Conservation (phyloP, 163 green algal genomes). For the Chlamydomonas reinhardtii region DNA sequence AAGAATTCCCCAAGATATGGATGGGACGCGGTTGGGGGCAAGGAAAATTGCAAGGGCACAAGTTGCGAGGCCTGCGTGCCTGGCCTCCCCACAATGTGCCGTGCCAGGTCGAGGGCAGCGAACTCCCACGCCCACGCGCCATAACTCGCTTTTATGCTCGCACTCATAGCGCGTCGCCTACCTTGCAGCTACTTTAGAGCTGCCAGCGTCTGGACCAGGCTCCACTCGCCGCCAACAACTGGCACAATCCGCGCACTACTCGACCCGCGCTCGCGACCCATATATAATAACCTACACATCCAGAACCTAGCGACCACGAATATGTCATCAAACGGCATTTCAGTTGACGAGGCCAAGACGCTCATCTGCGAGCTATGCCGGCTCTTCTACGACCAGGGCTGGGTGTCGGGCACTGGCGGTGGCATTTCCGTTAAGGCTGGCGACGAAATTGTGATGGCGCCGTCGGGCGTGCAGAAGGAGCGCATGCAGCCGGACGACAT, state of each 20-base stretch:
- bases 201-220: not conserved
- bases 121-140: too few relatives aligned
- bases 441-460: conserved; percentile 89
- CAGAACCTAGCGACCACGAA: not conserved
- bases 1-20: too few relatives aligned
- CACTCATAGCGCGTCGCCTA: too few relatives aligned
- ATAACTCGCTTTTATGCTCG: too few relatives aligned
- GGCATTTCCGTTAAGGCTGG: conserved; percentile 88
- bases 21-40: too few relatives aligned
- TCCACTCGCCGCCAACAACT: not conserved
- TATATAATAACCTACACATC: not conserved
- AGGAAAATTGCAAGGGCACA: too few relatives aligned
- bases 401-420: conserved; percentile 87
- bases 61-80: too few relatives aligned
- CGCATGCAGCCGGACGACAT: conserved; percentile 94
- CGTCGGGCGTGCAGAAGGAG: conserved; percentile 96
- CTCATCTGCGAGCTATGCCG: conserved; percentile 92
- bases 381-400: conserved; percentile 78
- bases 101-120: too few relatives aligned
- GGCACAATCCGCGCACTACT: not conserved
- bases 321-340: not conserved
- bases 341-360: conserved; percentile 79
- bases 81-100: too few relatives aligned
- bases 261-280: not conserved
- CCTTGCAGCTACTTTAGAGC: too few relatives aligned